Base-by-base conservation (phyloP, 2,329 filamentous ascomycete genomes). In the Claviceps purpurea region DNA sequence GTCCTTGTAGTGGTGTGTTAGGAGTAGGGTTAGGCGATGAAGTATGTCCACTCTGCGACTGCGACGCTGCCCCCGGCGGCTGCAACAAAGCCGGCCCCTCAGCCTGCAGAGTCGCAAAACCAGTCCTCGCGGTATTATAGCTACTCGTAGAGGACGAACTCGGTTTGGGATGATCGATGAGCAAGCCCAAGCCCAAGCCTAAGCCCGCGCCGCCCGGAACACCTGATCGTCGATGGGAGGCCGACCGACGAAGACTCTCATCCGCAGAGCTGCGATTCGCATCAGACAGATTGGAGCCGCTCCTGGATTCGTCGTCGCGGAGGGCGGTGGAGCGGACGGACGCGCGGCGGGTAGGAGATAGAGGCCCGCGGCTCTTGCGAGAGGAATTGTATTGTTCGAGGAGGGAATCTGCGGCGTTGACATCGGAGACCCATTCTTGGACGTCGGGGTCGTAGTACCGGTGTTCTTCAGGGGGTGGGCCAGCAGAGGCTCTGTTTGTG, bases 241-340 rank as follows among this genome's bases (percentile, higher is more conserved):
- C 54, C n/a, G 64, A 63, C n/a, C 66, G 67, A 40, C 67, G 64
- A 8, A 68, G 52, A 22, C 69, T 70, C 30, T 34, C 30, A 39
- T 69, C 72, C 14, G 73, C 65, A 2, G 67, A 68, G 60, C 74
- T 75, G 38, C 70, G 68, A 52, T 69, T 75, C 13, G 71, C 71
- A 51, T 82, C 79, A 0, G 78, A 81, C 2, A 81, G 61, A 58
- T 75, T 78, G 58, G 77, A 81, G 34, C 68, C 76, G 5, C 77
- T 80, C 30, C 78, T 70, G 4, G 71, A 71, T 40, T 78, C 75
- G 43, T 77, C 74, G 16, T 74, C 72, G 43, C 64, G 58, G 26
- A 62, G 60, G 18, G 60, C 65, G 20, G 62, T 60, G 1, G 68
- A 69, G 0, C 65, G 67, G 45, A 60, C 64, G 4, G 69, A 72